Evolutionary conservation across 2,329 filamentous ascomycete species (phyloP).

Genomic region (Nannizzia gypsea): DNA sequence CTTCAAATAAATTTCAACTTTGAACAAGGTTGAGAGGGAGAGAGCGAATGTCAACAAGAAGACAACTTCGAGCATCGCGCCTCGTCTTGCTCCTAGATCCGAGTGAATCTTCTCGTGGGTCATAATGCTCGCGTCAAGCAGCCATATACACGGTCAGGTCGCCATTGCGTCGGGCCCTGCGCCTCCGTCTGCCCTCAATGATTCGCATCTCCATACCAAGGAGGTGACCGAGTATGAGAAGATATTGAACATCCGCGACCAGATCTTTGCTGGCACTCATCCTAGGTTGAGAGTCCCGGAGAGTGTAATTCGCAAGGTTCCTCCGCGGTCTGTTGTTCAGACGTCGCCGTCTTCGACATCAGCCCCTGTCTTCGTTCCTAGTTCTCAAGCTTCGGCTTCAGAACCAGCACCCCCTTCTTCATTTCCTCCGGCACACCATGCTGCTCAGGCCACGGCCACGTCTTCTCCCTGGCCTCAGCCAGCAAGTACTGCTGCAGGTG

Average conservation of each 20-base stretch:
- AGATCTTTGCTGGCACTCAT: slow-evolving; percentile 61
- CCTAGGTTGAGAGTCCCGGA: slow-evolving; percentile 48
- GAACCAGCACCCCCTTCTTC: neutral
- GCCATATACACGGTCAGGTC: neutral
- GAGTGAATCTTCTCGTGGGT: neutral
- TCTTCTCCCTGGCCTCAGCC: slow-evolving; percentile 14
- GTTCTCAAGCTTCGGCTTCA: slow-evolving; percentile 2
- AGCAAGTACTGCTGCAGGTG: neutral
- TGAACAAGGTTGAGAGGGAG: neutral
- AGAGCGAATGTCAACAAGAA: neutral
- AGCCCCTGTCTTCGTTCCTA: slow-evolving; percentile 6
- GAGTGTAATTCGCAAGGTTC: slow-evolving; percentile 37
- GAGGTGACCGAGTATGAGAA: slow-evolving; percentile 62
- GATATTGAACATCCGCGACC: slow-evolving; percentile 69
- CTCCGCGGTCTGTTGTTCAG: slow-evolving; percentile 23
- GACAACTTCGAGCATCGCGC: neutral
- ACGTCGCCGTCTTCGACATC: slow-evolving; percentile 22
- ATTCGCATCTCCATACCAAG: slow-evolving; percentile 32
- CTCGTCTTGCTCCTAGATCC: neutral
- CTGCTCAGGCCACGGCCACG: slow-evolving; percentile 12
- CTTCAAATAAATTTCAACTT: neutral
- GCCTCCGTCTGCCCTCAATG: neutral
- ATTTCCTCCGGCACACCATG: neutral
- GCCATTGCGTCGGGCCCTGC: neutral
- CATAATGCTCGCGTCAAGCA: neutral